Evolutionary conservation across 495 filamentous ascomycete genomes (phyloP), one percentile per base, ranked within the genome.

Genomic region (Astrocystis sublimbata): DNA sequence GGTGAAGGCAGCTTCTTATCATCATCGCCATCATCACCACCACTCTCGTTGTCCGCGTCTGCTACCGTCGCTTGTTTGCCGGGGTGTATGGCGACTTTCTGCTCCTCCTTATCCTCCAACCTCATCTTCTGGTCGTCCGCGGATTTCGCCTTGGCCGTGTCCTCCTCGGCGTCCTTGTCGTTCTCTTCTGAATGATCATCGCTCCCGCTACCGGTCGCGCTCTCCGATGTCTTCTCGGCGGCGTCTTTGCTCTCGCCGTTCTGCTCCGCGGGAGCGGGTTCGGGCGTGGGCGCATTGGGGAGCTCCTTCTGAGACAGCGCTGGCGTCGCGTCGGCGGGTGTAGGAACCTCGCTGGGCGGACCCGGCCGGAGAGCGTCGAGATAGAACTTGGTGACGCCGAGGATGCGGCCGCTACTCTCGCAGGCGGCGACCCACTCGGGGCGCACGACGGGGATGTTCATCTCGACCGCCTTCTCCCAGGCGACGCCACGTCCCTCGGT

Each of bases 381-480:
- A 74, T 99, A 99, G 73, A 97, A 99, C 59, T 90, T 91, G 57
- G 96, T 86, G 31, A 98, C 96, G 41, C 93, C 92, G 17, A 97
- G 88, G 65, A 99, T 96, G 46, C 92, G 87, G 9, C 96, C 96
- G 73, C 92, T 92, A 24, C 89, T 79, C 78, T 99, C 94, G 72
- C 94, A 99, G 10, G 90, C 92, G 60, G 93, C 88, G 21, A 99
- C 84, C 94, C 94, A 99, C 73, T 98, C 96, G 19, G 96, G 96
- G 62, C 92, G 82, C n/a, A 99, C 96, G 10, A 98, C 91, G 6
- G 94, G 94, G 47, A 99, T 96, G 76, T 98, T 99, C 87, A 94
- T 94, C 78, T 97, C 93, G 40, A 92, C 87, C 13, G 96, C 94
- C 73, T 91, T 92, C 76, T 98, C 96, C 96, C 96, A 99, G 23